A percentile compares a stretch with the other conserved stretches of the same genome.
These are phyloP conservation scores for Fomitopsis palustris DNA, from an alignment of 1,284 basidiomycete species.

Conservation along the genomic window DNA sequence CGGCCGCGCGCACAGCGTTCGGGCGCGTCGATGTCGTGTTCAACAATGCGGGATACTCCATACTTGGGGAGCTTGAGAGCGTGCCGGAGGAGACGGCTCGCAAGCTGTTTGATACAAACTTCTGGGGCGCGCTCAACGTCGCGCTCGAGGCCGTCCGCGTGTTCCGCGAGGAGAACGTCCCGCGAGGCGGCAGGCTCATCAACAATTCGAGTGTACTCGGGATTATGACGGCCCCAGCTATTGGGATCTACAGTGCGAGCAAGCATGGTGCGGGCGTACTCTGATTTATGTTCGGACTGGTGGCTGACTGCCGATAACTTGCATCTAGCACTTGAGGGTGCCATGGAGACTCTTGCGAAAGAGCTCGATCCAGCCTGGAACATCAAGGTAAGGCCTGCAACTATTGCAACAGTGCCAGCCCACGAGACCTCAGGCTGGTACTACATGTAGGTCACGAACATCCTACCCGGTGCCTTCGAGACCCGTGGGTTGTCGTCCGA, in stretches of 20 bases:
- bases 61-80: slow-evolving; percentile 33
- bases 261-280: not conserved
- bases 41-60: slow-evolving; percentile 37
- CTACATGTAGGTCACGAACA: not conserved
- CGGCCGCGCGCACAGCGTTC: slow-evolving; percentile 28
- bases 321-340: slow-evolving; percentile 31
- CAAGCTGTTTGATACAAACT: slow-evolving; percentile 33
- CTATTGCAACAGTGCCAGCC: too few species aligned
- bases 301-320: not conserved
- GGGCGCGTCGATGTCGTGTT: slow-evolving; percentile 41
- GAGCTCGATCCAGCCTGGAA: slow-evolving; percentile 29
- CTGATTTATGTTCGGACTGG: not conserved
- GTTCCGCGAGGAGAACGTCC: slow-evolving; percentile 34
- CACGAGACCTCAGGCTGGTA: too few species aligned
- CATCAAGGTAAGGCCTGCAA: slow-evolving; percentile 23
- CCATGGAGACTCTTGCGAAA: slow-evolving; percentile 27
- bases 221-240: not conserved
- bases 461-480: not conserved
- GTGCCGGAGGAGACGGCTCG: slow-evolving; percentile 18
- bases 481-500: not conserved
- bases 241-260: not conserved
- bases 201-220: not conserved
- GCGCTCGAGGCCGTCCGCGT: slow-evolving; percentile 31
- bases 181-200: slow-evolving; percentile 26
- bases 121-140: slow-evolving; percentile 37